Evolutionary conservation across 2,329 filamentous ascomycete genomes (phyloP), one percentile per base, ranked within the genome.

Genomic region (Xylariales sp.): DNA sequence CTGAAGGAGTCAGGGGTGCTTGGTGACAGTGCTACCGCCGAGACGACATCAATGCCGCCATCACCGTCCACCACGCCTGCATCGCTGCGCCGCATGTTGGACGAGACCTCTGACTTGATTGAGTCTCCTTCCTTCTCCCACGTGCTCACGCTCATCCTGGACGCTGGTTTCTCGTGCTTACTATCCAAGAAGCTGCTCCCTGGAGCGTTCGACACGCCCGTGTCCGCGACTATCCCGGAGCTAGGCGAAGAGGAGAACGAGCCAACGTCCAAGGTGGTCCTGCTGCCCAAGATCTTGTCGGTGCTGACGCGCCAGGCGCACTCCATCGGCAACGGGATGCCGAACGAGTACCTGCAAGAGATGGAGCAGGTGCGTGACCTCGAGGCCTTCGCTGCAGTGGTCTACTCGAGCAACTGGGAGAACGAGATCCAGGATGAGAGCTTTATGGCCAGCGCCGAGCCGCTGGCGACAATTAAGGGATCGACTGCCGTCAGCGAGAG

Each of bases 101-200:
- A 98, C 58, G 93, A 98, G 68, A 97, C 93, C 2, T 87, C 91
- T 27, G 93, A 98, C 58, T 76, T 98, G 17, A 83, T 97, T 55
- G 93, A 98, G 56, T 96, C 93, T 2, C 93, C 93, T 0, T 78
- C 87, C 24, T 97, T 97, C 63, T 78, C 83, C 1, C 84, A 89
- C 53, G 89, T 98, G 24, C 74, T 96, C 30, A 88, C 85, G 3
- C 80, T 87, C 41, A 76, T 96, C 40, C 84, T 97, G 42, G 90
- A 97, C 59, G 77, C 88, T 31, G 85, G 83, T 38, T 98, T 96
- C 65, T 85, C 85, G 3, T 78, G 84, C 17, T 75, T 98, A 13
- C 76, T 95, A 18, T 86, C 96, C 54, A 74, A 78, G 52, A 93
- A 93, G 61, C 77, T 96, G 38, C 82, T 86, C 5, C 72, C 76